These are phyloP conservation scores for Nitzschia palea DNA, from an alignment of 108 stramenopile species.

Conservation along the genomic window DNA sequence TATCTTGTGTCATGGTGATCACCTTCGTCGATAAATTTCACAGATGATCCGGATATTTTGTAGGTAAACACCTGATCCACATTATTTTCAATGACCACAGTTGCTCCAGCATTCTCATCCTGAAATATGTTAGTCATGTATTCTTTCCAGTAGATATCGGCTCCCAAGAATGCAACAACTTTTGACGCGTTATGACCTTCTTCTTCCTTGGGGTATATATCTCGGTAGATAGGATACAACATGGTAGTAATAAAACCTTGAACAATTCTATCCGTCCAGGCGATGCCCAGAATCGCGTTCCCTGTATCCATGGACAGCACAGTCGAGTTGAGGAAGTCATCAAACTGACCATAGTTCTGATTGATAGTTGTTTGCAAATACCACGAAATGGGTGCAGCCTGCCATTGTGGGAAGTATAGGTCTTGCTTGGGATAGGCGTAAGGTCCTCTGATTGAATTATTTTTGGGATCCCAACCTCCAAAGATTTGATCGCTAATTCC, in stretches of 20 bases:
- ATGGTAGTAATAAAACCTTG: conserved; percentile 9
- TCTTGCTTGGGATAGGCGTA: neutral
- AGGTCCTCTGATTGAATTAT: neutral
- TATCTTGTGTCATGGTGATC: conserved; percentile 7
- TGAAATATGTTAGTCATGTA: conserved; percentile 1
- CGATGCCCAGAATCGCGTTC: neutral
- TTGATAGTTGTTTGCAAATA: conserved; percentile 12
- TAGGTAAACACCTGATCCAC: neutral
- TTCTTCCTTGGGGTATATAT: neutral
- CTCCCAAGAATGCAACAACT: neutral
- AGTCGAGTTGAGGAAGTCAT: conserved; percentile 7
- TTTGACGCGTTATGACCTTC: neutral
- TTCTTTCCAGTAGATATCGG: neutral
- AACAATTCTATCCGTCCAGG: conserved; percentile 8
- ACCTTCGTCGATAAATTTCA: conserved; percentile 1
- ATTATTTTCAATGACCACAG: neutral
- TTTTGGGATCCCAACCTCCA: neutral
- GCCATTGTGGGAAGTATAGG: conserved; percentile 10
- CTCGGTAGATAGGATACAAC: conserved; percentile 2
- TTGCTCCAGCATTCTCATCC: neutral
- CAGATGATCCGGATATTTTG: neutral
- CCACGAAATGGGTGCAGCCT: neutral
- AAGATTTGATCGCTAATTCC: neutral
- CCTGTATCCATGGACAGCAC: neutral
- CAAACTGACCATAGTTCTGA: neutral